These are phyloP conservation scores for Kodamaea kakaduensis DNA, from an alignment of 805 yeast species.

Conservation along the genomic window DNA sequence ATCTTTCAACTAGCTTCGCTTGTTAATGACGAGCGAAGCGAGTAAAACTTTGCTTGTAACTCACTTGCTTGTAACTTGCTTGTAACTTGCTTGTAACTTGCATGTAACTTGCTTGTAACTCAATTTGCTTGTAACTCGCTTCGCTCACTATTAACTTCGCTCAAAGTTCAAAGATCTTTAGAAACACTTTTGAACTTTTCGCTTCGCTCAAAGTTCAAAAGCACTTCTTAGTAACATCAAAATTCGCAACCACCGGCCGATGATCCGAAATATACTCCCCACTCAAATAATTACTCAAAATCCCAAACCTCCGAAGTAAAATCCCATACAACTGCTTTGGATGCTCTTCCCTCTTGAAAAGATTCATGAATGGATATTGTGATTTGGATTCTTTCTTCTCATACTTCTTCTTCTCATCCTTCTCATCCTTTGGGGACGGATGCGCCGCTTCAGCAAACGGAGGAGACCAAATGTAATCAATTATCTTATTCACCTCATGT, in stretches of 20 bases:
- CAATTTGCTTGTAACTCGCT: no score
- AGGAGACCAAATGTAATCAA: slow-evolving; percentile 47
- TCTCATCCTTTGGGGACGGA: no score
- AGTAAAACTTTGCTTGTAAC: no score
- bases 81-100: no score
- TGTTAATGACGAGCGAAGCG: no score
- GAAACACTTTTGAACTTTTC: no score
- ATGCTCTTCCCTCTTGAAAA: neutral
- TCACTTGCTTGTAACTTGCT: no score
- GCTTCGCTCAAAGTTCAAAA: no score
- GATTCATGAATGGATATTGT: slow-evolving; percentile 4
- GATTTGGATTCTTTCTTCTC: slow-evolving; percentile 8
- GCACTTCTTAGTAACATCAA: slow-evolving; percentile 8
- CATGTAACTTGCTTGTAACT: no score
- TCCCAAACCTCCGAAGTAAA: slow-evolving; percentile 34
- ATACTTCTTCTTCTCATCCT: slow-evolving; percentile 9
- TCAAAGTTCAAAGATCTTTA: no score
- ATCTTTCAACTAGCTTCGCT: no score
- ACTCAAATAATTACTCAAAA: slow-evolving; percentile 31
- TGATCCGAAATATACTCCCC: slow-evolving; percentile 38
- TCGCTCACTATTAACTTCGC: no score
- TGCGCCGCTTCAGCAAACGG: slow-evolving; percentile 4
- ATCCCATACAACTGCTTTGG: slow-evolving; percentile 18
- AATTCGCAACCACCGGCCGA: slow-evolving; percentile 34
- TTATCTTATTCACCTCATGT: slow-evolving; percentile 25